Percentiles rank a stretch among this genome's conserved stretches.
Evolutionary conservation across 2,329 filamentous ascomycete species (phyloP).

Genomic region (Claviceps monticola): DNA sequence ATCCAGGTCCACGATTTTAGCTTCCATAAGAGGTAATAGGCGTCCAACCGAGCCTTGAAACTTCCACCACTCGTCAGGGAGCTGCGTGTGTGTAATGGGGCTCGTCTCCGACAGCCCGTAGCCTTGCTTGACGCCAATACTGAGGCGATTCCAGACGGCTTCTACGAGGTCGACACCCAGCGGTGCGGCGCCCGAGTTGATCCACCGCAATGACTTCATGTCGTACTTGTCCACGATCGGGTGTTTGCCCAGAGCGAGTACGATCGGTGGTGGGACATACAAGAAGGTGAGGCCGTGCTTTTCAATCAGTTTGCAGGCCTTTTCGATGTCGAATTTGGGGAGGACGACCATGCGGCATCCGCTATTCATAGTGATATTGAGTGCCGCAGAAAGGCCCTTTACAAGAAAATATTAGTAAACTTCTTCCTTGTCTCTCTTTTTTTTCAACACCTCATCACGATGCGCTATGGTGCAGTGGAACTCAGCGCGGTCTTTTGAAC

Average conservation of each 20-base stretch:
- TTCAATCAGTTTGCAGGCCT: slow-evolving; percentile 65
- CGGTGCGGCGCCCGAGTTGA: slow-evolving; percentile 81
- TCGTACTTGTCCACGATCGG: slow-evolving; percentile 70
- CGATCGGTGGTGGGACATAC: slow-evolving; percentile 74
- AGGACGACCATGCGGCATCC: slow-evolving; percentile 61
- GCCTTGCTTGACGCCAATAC: slow-evolving; percentile 76
- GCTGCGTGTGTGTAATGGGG: slow-evolving; percentile 62
- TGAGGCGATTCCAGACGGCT: slow-evolving; percentile 57
- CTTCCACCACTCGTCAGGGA: slow-evolving; percentile 61
- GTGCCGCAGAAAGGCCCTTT: slow-evolving; percentile 19
- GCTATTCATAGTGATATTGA: slow-evolving; percentile 28
- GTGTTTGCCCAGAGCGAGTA: slow-evolving; percentile 67
- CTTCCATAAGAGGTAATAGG: slow-evolving; percentile 64
- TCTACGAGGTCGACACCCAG: slow-evolving; percentile 69
- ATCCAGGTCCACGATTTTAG: slow-evolving; percentile 61
- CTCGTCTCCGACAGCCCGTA: slow-evolving; percentile 84
- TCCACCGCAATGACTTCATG: slow-evolving; percentile 61
- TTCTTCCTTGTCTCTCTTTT: background rate
- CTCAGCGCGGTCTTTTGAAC: no score
- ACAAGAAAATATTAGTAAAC: background rate
- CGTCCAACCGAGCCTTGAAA: slow-evolving; percentile 67
- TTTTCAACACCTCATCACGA: background rate
- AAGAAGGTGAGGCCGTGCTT: slow-evolving; percentile 60
- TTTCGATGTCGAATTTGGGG: slow-evolving; percentile 64
- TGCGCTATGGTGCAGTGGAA: no score